Evolutionary conservation across 2,329 filamentous ascomycete genomes (phyloP).

Genomic region (Colletotrichum abscissum): DNA sequence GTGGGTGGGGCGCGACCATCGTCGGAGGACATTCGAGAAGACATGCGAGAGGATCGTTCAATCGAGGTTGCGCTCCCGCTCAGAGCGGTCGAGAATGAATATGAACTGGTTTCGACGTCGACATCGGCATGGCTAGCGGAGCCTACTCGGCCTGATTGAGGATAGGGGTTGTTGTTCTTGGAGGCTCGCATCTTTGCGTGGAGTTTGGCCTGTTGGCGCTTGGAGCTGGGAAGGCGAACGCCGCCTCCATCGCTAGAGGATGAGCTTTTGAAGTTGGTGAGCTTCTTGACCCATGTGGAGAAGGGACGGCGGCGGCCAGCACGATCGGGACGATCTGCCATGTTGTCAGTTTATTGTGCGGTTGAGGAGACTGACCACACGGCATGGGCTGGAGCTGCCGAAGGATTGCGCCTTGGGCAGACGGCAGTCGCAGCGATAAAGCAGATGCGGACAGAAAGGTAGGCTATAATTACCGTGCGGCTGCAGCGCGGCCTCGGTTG

Average conservation of each 20-base stretch:
- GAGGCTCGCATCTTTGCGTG: constrained; percentile 67
- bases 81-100: constrained; percentile 67
- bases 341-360: constrained; percentile 44
- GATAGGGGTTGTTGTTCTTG: constrained; percentile 91
- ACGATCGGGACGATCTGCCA: constrained; percentile 72
- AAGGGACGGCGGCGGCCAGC: constrained; percentile 84
- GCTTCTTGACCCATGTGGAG: constrained; percentile 92
- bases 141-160: constrained; percentile 76
- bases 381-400: background rate
- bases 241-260: constrained; percentile 65
- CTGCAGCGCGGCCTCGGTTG: constrained; percentile 36
- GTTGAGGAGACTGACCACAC: constrained; percentile 34
- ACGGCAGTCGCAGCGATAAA: background rate
- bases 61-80: constrained; percentile 66
- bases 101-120: constrained; percentile 51
- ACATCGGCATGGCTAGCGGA: constrained; percentile 40
- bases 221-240: constrained; percentile 47
- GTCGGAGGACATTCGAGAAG: constrained; percentile 70
- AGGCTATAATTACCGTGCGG: constrained; percentile 37
- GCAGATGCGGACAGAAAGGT: background rate
- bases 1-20: constrained; percentile 69
- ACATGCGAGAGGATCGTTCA: constrained; percentile 67
- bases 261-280: constrained; percentile 83
- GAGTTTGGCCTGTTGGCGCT: constrained; percentile 54
- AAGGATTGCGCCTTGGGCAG: background rate